Conservation (phyloP, 495 filamentous ascomycete species). For the Tricharina praecox region DNA sequence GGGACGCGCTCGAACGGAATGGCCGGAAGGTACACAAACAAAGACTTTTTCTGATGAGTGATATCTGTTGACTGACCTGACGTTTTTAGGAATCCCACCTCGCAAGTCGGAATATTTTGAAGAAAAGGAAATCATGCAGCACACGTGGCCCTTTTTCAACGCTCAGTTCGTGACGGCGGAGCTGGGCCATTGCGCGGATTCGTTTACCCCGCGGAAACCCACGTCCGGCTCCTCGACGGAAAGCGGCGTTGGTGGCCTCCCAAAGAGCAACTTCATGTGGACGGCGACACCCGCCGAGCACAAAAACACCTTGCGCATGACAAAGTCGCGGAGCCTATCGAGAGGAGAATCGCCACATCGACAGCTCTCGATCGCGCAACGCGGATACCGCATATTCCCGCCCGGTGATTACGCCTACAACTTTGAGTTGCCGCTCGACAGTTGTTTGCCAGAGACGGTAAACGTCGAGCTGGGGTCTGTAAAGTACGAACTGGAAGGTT, state of each 20-base stretch:
- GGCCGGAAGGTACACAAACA: conserved; percentile 62
- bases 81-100: conserved; percentile 66
- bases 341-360: conserved; percentile 42
- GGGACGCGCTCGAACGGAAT: conserved; percentile 77
- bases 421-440: conserved; percentile 89
- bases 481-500: conserved; percentile 74
- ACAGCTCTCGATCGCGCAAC: conserved; percentile 44
- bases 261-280: conserved; percentile 28
- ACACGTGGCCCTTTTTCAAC: conserved; percentile 71
- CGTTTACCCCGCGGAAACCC: conserved; percentile 13
- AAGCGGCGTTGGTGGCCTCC: conserved; percentile 13
- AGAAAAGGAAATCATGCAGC: conserved; percentile 56
- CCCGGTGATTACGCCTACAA: conserved; percentile 88
- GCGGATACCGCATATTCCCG: conserved; percentile 75
- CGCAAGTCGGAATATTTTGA: conserved; percentile 70
- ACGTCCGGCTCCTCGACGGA: background rate
- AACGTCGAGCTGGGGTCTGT: conserved; percentile 78
- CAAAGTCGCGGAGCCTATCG: conserved; percentile 71
- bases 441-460: conserved; percentile 79
- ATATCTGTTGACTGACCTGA: conserved; percentile 8
- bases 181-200: conserved; percentile 49
- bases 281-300: conserved; percentile 20
- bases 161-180: conserved; percentile 46
- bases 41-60: background rate
- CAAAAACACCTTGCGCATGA: conserved; percentile 30